phyloP scores from a whole-genome alignment of 192 early-diverging fungal genomes.

The Gonapodya sp. region DNA sequence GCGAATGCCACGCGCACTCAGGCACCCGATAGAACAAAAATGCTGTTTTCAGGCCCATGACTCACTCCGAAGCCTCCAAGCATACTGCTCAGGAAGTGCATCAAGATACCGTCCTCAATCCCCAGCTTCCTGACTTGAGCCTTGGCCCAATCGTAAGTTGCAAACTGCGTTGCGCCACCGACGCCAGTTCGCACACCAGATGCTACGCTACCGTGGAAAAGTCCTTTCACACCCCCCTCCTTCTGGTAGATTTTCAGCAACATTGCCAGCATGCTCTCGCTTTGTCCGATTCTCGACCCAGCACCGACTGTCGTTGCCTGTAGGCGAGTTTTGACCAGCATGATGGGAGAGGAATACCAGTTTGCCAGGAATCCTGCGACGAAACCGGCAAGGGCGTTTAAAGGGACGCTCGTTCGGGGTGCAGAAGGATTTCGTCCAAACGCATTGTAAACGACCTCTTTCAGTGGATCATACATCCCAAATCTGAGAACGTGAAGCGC shows the following conservation, averaged over 20 bases:
- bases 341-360: neutral
- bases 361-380: neutral
- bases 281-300: neutral
- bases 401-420: neutral
- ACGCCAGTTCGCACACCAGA: neutral
- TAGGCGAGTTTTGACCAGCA: neutral
- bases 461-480: neutral
- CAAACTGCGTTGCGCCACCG: neutral
- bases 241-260: neutral
- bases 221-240: neutral
- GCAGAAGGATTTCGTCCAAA: neutral
- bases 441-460: neutral
- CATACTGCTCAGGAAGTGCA: constrained; percentile 62
- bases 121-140: neutral
- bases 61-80: constrained; percentile 37
- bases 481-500: neutral
- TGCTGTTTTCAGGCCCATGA: constrained; percentile 20
- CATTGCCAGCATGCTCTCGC: neutral
- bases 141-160: neutral
- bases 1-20: too few relatives aligned
- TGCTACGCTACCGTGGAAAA: neutral
- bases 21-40: constrained; percentile 10
- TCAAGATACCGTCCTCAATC: constrained; percentile 47
- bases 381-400: neutral
- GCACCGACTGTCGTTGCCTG: neutral